phyloP scores from a whole-genome alignment of 2,329 filamentous ascomycete species.

The Clonostachys rosea region DNA sequence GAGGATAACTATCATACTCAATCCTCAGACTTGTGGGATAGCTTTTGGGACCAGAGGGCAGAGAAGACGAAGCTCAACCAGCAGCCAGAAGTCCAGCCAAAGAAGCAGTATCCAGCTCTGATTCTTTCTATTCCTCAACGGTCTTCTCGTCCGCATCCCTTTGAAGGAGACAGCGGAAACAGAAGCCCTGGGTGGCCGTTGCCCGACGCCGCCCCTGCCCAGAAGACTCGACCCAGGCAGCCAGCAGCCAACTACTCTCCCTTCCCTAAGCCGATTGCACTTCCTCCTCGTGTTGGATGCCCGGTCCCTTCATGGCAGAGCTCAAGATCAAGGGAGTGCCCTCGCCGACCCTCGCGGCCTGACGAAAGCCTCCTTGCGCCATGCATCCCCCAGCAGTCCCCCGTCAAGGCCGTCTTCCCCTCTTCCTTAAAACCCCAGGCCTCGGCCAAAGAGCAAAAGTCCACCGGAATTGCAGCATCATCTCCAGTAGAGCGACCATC shows the following conservation, averaged over 20 bases:
- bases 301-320: conserved; percentile 16
- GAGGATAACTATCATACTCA: conserved; percentile 42
- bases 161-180: neutral
- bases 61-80: conserved; percentile 14
- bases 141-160: neutral
- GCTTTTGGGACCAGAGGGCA: conserved; percentile 32
- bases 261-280: conserved; percentile 29
- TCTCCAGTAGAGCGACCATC: neutral
- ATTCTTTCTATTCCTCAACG: neutral
- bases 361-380: conserved; percentile 15
- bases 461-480: neutral
- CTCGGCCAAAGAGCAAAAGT: neutral
- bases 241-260: conserved; percentile 29
- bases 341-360: conserved; percentile 19
- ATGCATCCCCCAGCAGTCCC: conserved; percentile 8
- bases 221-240: conserved; percentile 5
- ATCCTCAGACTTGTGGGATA: conserved; percentile 43
- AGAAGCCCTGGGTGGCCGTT: neutral
- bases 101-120: neutral
- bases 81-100: neutral
- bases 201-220: neutral
- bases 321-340: conserved; percentile 10
- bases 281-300: conserved; percentile 22
- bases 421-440: neutral
- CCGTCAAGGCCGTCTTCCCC: neutral